Evolutionary conservation across 2,329 filamentous ascomycete species (phyloP).

Genomic region (Endoconidiophora laricicola): DNA sequence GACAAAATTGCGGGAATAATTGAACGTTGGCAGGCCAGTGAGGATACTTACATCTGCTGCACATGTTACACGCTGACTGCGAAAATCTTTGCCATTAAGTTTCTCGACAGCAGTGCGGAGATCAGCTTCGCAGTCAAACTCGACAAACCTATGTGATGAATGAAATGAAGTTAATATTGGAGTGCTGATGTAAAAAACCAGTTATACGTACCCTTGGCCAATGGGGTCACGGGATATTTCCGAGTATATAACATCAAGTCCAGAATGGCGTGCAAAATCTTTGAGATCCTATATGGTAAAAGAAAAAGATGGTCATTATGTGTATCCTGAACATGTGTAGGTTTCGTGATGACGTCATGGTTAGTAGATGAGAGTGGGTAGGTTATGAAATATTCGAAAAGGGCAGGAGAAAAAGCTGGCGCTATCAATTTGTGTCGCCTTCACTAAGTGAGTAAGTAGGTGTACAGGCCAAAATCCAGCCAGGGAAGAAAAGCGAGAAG

Average conservation of each 20-base stretch:
- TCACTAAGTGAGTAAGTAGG: background rate
- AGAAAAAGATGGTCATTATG: background rate
- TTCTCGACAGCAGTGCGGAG: slow-evolving; percentile 86
- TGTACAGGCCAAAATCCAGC: background rate
- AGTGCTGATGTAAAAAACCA: background rate
- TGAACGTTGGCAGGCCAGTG: no score
- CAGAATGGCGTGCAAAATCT: slow-evolving; percentile 95
- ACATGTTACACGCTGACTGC: slow-evolving; percentile 73
- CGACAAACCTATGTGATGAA: slow-evolving; percentile 57
- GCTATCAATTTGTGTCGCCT: no score
- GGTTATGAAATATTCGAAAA: background rate
- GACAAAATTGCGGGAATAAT: no score
- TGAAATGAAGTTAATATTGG: background rate
- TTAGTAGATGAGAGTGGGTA: background rate
- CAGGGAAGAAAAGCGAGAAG: background rate
- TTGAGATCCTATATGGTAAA: slow-evolving; percentile 69
- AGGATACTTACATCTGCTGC: slow-evolving; percentile 57
- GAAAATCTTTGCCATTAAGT: slow-evolving; percentile 84
- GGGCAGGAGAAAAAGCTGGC: no score
- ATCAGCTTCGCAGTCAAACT: slow-evolving; percentile 87
- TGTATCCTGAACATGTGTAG: background rate
- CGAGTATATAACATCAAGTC: slow-evolving; percentile 94
- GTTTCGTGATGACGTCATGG: background rate
- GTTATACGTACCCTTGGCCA: slow-evolving; percentile 7
- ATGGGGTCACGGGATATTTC: slow-evolving; percentile 75